Evolutionary conservation across 1,284 basidiomycete genomes (phyloP), one percentile per base, ranked within the genome.

Genomic region (Salmacisia buchloeana): DNA sequence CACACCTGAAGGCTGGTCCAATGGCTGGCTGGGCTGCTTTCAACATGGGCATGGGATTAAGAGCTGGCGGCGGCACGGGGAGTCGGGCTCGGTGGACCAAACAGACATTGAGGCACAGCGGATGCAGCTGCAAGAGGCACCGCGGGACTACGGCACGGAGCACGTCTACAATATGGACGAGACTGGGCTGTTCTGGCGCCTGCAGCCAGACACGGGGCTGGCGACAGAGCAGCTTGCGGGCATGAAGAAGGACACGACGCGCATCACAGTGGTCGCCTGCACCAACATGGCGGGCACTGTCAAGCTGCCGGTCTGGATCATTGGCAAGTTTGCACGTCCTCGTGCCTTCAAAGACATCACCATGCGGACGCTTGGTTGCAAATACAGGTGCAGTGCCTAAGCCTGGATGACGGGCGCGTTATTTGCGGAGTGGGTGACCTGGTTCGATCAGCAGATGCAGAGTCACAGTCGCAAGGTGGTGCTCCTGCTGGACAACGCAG

Each of bases 231-330:
- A 45, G 43, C 43, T 73, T 52, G 60, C 59, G 39, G 58, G 45
- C 21, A 62, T 63, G 33, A 61, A 64, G 0, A 57, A 43, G 49
- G 69, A 70, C 46, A 70, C 67, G 61, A 39, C 62, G 5, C 41
- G 65, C 52, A 34, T 9, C 10, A 29, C 33, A 12, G 25, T 38
- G 23, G 58, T 60, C 12, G 18, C 59, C 43, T 52, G 31, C 7
- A 33, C 41, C 35, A 41, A 23, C 52, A 27, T 58, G 35, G 25
- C 18, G n/a, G 3, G 36, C 9, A 3, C 23, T 29, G 9, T 21
- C 27, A 38, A 35, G 56, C 25, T 25, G 18, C 7, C 13, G 31
- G 23, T 33, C 27, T 27, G 43, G 45, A 25, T n/a, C 21, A 12
- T 38, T 52, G 45, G 60, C 27, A 52, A 29, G 29, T 52, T 34